phyloP scores from a whole-genome alignment of 192 early-diverging fungal genomes.

The Backusella macrospora region DNA sequence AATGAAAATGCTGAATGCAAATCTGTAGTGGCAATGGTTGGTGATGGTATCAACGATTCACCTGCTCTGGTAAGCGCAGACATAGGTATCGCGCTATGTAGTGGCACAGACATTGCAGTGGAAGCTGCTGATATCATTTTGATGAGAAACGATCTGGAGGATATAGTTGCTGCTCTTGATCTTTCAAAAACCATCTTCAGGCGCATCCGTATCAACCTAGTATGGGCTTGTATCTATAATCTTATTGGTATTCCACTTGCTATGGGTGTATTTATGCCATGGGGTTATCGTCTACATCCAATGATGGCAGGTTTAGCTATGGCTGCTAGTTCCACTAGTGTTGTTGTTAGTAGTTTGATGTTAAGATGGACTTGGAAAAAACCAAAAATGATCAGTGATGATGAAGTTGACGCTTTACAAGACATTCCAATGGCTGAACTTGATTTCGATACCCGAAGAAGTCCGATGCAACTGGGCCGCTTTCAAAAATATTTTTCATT shows the following conservation, averaged over 20 bases:
- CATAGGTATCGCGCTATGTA: slow-evolving; percentile 85
- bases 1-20: background rate
- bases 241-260: slow-evolving; percentile 90
- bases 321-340: slow-evolving; percentile 90
- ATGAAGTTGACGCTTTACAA: background rate
- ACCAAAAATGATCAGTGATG: slow-evolving; percentile 26
- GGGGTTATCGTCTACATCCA: slow-evolving; percentile 82
- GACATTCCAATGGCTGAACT: slow-evolving; percentile 1
- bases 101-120: slow-evolving; percentile 94
- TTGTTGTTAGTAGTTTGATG: slow-evolving; percentile 84
- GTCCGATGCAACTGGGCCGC: slow-evolving; percentile 1
- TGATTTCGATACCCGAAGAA: background rate
- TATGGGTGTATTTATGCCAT: slow-evolving; percentile 90
- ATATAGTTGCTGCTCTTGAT: slow-evolving; percentile 85
- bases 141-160: slow-evolving; percentile 85
- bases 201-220: slow-evolving; percentile 83
- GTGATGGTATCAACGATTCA: slow-evolving; percentile 96
- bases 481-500: background rate
- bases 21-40: slow-evolving; percentile 82
- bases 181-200: slow-evolving; percentile 82
- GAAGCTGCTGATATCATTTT: slow-evolving; percentile 92
- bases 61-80: slow-evolving; percentile 84
- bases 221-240: slow-evolving; percentile 92
- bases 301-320: slow-evolving; percentile 94
- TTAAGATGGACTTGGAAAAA: slow-evolving; percentile 67